Base-by-base conservation (phyloP, 1,284 basidiomycete species). In the Neolentinus lepideus region DNA sequence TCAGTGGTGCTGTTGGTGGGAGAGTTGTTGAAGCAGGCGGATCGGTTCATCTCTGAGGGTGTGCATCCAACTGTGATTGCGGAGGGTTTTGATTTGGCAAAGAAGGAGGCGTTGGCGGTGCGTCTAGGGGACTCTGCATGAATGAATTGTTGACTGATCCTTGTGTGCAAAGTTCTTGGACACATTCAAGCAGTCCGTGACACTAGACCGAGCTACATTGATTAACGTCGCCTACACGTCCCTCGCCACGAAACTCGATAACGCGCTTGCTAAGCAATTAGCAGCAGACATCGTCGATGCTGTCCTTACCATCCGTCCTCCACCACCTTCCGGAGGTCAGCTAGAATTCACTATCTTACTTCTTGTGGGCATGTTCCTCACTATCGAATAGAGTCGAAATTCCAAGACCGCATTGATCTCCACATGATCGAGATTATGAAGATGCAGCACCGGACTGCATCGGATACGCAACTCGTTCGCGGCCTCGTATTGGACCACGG, bases 401-500 rank as follows among this genome's bases (percentile, higher is more conserved):
- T 82, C 76, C 79, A 80, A 55, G 85, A 93, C 64, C 94, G 95
- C 50, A 97, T 99, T 68, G 97, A 99, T 75, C 76, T 99, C 60
- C 96, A 99, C 76, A 99, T 99, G 97, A 81, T 99, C 56, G 97
- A 99, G 74, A 88, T 99, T 64, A 99, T 99, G 96, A 99, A 99
- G 79, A 99, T 99, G 97, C 96, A 98, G 72, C 97, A 99, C 77
- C 89, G 94, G 67, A 95, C 90, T 54, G 94, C 97, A 58, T 94
- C 93, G 47, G 97, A 99, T 73, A 99, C 97, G n/a, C 91, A 97
- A 70, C 84, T 99, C 53, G 79, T 99, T 64, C 89, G 92, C 63
- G 97, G 97, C 54, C 80, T 99, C 56, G 97, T 99, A 51, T 79
- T 99, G 65, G 90, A 92, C 71, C 94, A 99, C 69, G 97, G 97